Evolutionary conservation across 164 flowering plant species (phyloP).

Genomic region (Kalanchoe fedtschenkoi): DNA sequence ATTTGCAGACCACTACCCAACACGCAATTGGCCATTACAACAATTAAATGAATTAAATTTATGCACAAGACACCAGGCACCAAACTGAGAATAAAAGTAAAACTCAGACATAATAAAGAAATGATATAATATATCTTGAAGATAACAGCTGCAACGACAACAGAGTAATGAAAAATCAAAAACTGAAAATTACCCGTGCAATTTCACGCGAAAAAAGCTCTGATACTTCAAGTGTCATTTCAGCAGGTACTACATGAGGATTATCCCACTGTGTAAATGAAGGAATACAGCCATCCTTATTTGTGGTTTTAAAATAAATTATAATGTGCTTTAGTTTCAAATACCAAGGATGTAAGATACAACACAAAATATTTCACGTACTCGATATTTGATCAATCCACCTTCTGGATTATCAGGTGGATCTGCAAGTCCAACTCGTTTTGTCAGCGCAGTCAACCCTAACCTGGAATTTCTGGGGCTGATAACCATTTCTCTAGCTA

Average conservation of each 20-base stretch:
- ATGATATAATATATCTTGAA: too few species aligned
- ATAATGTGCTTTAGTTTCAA: too few species aligned
- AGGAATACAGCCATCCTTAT: not conserved
- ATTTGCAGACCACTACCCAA: not conserved
- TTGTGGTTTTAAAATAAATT: not conserved
- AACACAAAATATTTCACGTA: constrained; percentile 15
- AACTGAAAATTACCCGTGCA: constrained; percentile 33
- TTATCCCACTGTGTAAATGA: constrained; percentile 78
- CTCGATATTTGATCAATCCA: constrained; percentile 69
- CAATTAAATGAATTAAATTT: not conserved
- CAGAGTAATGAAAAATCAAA: not conserved
- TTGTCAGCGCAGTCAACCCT: constrained; percentile 62
- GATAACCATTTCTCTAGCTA: constrained; percentile 97
- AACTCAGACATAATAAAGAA: too few species aligned
- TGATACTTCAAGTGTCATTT: constrained; percentile 81
- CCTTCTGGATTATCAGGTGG: constrained; percentile 65
- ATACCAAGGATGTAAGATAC: too few species aligned
- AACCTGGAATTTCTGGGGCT: constrained; percentile 79
- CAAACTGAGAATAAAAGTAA: too few species aligned
- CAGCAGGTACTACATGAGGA: constrained; percentile 64
- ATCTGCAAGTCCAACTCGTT: constrained; percentile 46
- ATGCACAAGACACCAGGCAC: too few species aligned
- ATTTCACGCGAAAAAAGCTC: constrained; percentile 88
- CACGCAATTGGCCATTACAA: not conserved
- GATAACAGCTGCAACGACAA: too few species aligned